Evolutionary conservation across 208 protist species (phyloP).

Genomic region (Leishmania turanica): DNA sequence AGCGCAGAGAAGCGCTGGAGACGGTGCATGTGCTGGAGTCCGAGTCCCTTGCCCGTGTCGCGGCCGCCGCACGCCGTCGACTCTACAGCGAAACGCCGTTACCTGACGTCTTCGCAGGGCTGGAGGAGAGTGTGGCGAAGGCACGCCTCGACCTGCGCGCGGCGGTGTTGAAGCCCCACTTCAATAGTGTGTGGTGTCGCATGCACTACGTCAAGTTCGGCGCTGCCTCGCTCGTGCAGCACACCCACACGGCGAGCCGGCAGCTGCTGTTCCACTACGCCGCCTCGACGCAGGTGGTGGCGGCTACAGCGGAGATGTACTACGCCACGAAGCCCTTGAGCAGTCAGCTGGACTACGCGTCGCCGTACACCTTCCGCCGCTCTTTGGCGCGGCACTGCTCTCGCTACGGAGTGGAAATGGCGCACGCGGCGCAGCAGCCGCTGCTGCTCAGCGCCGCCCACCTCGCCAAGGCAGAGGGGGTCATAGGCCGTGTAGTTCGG

Average conservation of each 20-base stretch:
- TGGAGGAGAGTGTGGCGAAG: conserved; percentile 56
- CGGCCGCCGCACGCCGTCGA: conserved; percentile 51
- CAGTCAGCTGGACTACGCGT: conserved; percentile 75
- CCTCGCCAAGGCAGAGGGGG: conserved; percentile 68
- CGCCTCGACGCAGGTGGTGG: conserved; percentile 62
- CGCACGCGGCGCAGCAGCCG: conserved; percentile 68
- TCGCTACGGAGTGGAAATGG: conserved; percentile 66
- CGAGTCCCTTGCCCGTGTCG: conserved; percentile 47
- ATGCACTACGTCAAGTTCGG: conserved; percentile 88
- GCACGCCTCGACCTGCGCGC: conserved; percentile 66
- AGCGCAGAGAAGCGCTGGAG: conserved; percentile 78
- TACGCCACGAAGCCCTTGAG: conserved; percentile 83
- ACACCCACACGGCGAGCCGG: conserved; percentile 69
- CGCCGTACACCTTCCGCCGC: conserved; percentile 78
- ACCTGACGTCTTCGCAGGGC: conserved; percentile 32
- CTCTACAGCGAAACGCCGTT: conserved; percentile 49
- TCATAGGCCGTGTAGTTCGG: conserved; percentile 42
- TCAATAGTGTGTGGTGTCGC: conserved; percentile 76
- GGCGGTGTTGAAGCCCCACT: conserved; percentile 56
- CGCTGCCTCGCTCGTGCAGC: conserved; percentile 66
- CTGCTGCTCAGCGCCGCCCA: conserved; percentile 54
- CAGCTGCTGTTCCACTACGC: conserved; percentile 82
- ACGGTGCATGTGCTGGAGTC: conserved; percentile 75
- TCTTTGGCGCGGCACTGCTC: conserved; percentile 64
- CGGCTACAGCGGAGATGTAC: conserved; percentile 78